These are phyloP conservation scores for Gossypium longicalyx DNA, from an alignment of 345 rosid species.

Conservation along the genomic window DNA sequence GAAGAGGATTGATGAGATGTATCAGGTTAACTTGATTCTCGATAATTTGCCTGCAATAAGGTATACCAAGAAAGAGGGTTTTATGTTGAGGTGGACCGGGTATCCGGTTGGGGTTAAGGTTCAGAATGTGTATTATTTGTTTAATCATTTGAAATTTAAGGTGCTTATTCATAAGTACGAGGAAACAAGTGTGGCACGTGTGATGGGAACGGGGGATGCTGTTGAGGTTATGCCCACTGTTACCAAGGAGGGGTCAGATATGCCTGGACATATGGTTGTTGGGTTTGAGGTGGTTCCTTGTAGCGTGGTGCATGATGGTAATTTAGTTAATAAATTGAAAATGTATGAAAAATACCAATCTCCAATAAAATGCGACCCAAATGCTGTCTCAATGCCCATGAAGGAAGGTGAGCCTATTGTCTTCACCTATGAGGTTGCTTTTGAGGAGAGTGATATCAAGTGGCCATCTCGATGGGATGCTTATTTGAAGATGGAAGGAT, in stretches of 20 bases:
- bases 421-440: conserved; percentile 64
- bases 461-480: conserved; percentile 21
- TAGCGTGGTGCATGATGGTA: conserved; percentile 41
- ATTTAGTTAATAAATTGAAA: conserved; percentile 43
- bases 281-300: conserved; percentile 77
- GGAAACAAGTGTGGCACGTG: conserved; percentile 54
- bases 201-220: conserved; percentile 70
- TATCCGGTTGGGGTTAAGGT: conserved; percentile 60
- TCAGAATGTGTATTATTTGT: conserved; percentile 55
- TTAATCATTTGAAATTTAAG: conserved; percentile 68
- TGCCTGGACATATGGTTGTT: conserved; percentile 60
- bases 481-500: conserved; percentile 29
- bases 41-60: conserved; percentile 69
- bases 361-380: conserved; percentile 55
- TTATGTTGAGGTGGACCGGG: conserved; percentile 55
- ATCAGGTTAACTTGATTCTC: conserved; percentile 72
- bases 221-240: conserved; percentile 42
- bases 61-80: conserved; percentile 52
- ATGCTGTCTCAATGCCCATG: conserved; percentile 49
- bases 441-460: conserved; percentile 61
- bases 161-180: conserved; percentile 71
- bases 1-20: conserved; percentile 74
- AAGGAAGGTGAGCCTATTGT: conserved; percentile 56
- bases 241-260: conserved; percentile 33
- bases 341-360: conserved; percentile 52